Percentiles rank a stretch among this genome's conserved stretches.
Conservation (phyloP, 1,139 yeast genomes). For the Yamadazyma blattariae region DNA sequence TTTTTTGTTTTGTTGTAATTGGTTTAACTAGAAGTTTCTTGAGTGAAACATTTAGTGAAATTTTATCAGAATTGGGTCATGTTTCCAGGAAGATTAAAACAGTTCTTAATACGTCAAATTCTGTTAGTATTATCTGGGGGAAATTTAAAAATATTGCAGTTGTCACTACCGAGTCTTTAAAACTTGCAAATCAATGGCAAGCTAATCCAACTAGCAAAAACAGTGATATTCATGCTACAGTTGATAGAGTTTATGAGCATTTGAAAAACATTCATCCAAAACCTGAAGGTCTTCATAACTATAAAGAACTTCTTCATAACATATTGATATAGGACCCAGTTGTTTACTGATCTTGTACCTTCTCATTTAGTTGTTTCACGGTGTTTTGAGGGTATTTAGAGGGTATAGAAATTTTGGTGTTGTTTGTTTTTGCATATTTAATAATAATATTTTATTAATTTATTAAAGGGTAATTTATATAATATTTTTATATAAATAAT, state of each 20-base stretch:
- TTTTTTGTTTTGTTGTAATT: neutral
- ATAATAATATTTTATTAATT: too few relatives aligned
- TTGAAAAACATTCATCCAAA: neutral
- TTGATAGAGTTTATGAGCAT: neutral
- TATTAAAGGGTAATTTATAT: too few relatives aligned
- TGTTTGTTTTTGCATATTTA: too few relatives aligned
- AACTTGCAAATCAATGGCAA: neutral
- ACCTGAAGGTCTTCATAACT: too few relatives aligned
- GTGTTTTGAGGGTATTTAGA: too few relatives aligned
- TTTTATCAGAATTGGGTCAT: slow-evolving; percentile 1
- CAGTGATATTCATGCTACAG: neutral
- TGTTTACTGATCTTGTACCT: too few relatives aligned
- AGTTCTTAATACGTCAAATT: neutral
- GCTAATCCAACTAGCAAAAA: too few relatives aligned
- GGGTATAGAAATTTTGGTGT: too few relatives aligned
- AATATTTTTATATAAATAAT: too few relatives aligned
- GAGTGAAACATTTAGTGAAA: neutral
- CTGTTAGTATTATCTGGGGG: neutral
- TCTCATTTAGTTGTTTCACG: too few relatives aligned
- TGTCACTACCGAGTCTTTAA: neutral
- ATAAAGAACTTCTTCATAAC: too few relatives aligned
- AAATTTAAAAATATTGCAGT: slow-evolving; percentile 1
- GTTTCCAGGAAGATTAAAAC: neutral
- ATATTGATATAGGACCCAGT: too few relatives aligned
- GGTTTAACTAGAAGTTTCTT: slow-evolving; percentile 2